phyloP scores from a whole-genome alignment of 805 yeast species.

The Cyberlindnera maclurae region DNA sequence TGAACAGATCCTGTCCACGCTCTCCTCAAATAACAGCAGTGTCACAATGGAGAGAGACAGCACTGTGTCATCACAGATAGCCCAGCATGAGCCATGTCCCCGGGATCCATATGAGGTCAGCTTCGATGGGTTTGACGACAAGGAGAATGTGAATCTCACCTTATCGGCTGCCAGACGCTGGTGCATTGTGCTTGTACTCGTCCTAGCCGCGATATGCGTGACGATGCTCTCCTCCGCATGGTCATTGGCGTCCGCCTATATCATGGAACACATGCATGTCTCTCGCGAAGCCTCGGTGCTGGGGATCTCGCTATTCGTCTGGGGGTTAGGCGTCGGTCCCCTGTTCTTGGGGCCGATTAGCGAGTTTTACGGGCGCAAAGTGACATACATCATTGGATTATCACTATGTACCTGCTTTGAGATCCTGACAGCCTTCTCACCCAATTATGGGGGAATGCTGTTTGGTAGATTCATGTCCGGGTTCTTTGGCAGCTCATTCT shows the following conservation, averaged over 20 bases:
- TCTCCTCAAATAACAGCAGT: too few relatives aligned
- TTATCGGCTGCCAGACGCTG: constrained; percentile 47
- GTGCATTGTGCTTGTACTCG: constrained; percentile 45
- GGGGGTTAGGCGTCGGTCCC: constrained; percentile 67
- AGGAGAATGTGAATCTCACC: constrained; percentile 26
- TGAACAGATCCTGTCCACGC: too few relatives aligned
- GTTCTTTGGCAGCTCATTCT: constrained; percentile 65
- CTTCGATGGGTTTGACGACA: constrained; percentile 21
- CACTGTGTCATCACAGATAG: neutral
- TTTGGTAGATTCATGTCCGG: constrained; percentile 65
- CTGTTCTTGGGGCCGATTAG: constrained; percentile 59
- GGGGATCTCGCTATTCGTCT: constrained; percentile 57
- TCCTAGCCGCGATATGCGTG: constrained; percentile 50
- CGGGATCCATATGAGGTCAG: constrained; percentile 23
- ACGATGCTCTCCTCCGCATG: constrained; percentile 67
- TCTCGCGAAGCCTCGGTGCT: constrained; percentile 50
- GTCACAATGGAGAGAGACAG: neutral
- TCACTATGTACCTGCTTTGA: constrained; percentile 53
- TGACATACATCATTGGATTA: constrained; percentile 53
- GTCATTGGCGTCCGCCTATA: constrained; percentile 51
- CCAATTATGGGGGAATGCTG: constrained; percentile 55
- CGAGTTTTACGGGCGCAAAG: constrained; percentile 56
- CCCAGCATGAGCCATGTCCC: too few relatives aligned
- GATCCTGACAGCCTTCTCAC: constrained; percentile 48
- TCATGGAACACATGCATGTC: constrained; percentile 39